phyloP scores from a whole-genome alignment of 2,329 filamentous ascomycete species.

The Chrysoporthe deuterocubensis region DNA sequence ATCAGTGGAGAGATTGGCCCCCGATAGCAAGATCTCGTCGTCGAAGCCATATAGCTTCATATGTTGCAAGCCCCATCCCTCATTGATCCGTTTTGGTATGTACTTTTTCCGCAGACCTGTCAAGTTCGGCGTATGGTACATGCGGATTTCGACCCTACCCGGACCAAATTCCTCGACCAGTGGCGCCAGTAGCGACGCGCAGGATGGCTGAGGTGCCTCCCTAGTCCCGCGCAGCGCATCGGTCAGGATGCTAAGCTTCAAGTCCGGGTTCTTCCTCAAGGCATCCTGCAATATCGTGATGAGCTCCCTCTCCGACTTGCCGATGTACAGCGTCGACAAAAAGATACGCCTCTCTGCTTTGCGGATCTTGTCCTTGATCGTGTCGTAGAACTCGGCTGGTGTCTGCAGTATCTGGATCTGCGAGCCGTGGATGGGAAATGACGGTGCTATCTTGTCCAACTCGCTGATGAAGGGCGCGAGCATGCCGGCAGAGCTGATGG shows the following conservation, averaged over 20 bases:
- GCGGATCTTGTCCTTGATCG: slow-evolving; percentile 85
- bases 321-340: slow-evolving; percentile 95
- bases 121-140: slow-evolving; percentile 98
- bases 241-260: slow-evolving; percentile 87
- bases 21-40: slow-evolving; percentile 92
- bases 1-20: slow-evolving; percentile 88
- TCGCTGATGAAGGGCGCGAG: slow-evolving; percentile 66
- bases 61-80: slow-evolving; percentile 97
- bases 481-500: slow-evolving; percentile 42
- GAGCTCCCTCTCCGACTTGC: slow-evolving; percentile 88
- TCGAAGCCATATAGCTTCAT: slow-evolving; percentile 99
- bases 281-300: slow-evolving; percentile 78
- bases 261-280: slow-evolving; percentile 71
- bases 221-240: slow-evolving; percentile 90
- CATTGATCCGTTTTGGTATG: slow-evolving; percentile 89
- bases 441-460: slow-evolving; percentile 86
- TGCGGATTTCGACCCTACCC: slow-evolving; percentile 85
- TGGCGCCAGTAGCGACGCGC: slow-evolving; percentile 83
- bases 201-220: slow-evolving; percentile 83
- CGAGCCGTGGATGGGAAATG: slow-evolving; percentile 82
- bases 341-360: slow-evolving; percentile 81
- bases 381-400: slow-evolving; percentile 88
- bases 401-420: slow-evolving; percentile 79
- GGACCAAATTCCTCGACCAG: slow-evolving; percentile 83
- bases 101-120: slow-evolving; percentile 83